These are phyloP conservation scores for Porcisia deanei DNA, from an alignment of 208 protist genomes.

Conservation along the genomic window DNA sequence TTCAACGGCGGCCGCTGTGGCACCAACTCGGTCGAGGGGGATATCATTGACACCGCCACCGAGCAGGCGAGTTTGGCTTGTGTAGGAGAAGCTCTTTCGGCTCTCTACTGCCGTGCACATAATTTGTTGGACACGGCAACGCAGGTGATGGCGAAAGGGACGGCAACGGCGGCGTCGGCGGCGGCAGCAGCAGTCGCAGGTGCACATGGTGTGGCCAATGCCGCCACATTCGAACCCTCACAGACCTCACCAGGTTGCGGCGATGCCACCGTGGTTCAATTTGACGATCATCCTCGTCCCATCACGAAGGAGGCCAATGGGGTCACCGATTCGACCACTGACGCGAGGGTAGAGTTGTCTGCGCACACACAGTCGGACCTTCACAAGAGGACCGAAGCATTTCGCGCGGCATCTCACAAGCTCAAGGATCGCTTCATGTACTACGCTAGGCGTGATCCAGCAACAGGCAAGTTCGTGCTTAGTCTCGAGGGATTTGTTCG, in stretches of 20 bases:
- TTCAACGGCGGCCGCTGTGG: neutral
- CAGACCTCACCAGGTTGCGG: neutral
- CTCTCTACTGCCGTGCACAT: neutral
- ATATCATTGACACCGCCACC: neutral
- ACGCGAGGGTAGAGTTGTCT: neutral
- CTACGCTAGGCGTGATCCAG: slow-evolving; percentile 34
- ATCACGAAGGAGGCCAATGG: neutral
- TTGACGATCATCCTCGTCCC: neutral
- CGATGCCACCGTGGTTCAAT: neutral
- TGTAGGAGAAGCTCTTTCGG: neutral
- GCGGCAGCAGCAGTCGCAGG: neutral
- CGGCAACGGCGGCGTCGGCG: neutral
- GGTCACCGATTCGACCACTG: neutral
- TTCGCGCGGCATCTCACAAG: slow-evolving; percentile 19
- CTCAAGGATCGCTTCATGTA: slow-evolving; percentile 37
- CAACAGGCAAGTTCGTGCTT: slow-evolving; percentile 38
- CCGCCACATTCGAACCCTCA: neutral
- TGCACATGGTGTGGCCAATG: neutral
- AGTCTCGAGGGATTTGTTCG: slow-evolving; percentile 41
- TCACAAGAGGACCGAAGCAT: neutral
- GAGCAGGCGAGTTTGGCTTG: neutral
- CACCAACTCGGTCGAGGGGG: neutral
- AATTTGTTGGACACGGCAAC: neutral
- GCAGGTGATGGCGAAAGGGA: neutral
- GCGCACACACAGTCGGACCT: neutral